Base-by-base conservation (phyloP, 495 filamentous ascomycete genomes). In the Pseudomonodictys pantanalensis region DNA sequence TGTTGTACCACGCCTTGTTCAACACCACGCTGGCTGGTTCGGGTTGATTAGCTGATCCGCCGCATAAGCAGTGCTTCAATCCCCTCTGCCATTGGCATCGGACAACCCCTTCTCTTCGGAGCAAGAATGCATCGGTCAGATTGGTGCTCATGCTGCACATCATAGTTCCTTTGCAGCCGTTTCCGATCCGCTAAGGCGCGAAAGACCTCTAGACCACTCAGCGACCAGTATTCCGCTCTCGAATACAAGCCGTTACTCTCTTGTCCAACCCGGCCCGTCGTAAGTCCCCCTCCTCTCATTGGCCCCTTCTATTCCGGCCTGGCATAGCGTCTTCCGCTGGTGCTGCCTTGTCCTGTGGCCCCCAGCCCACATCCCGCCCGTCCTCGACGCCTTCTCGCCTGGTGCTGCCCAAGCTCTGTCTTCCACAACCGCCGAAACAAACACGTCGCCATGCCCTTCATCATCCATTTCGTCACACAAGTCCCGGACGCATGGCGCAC, bases 121-220 rank as follows among this genome's bases (percentile, higher is more conserved):
- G 45, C 62, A 69, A 47, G 69, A 73, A 58, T 69, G 57, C 64
- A 52, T 67, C 52, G 71, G 70, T 28, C 64, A 69, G 24, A 64
- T 71, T 56, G 53, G 60, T 26, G 48, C 60, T 30, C 69, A 73
- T 69, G n/a, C n/a, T n/a, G 69, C 68, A 61, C 65, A 71, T 64
- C 68, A 69, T 65, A 66, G 52, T 30, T 38, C 60, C 20, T 69
- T 56, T 55, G 59, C 68, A 59, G 59, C 47, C 43, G 56, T 58
- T 43, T 49, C 66, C 41, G 69, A 73, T 58, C 62, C 57, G 30
- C 53, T 68, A 47, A 59, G 69, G 60, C 71, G 66, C 50, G 69
- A 71, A 41, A 65, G 66, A 5, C 11, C 42, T 0, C 48, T 70
- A 30, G 52, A 51, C 46, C 67, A 69, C 55, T 66, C 62, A 58